Base-by-base conservation (phyloP, 1,284 basidiomycete species). In the Ceratobasidium sp. region DNA sequence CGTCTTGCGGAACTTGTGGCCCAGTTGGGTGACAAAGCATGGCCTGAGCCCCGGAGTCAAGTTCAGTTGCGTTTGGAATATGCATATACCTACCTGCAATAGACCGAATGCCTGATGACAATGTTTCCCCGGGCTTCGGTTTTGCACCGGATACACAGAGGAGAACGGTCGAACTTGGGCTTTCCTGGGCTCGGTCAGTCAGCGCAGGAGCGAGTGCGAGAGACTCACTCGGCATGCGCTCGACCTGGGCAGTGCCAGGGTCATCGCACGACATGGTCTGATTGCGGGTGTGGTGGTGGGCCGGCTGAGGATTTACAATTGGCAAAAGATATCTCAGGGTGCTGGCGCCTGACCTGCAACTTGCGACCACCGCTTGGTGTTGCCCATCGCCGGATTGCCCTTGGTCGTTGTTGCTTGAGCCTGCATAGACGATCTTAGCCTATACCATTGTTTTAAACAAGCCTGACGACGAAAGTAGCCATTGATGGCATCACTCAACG, bases 101-200 rank as follows among this genome's bases (percentile, higher is more conserved):
- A 93, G 18, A 92, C 89, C 28, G 89, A 87, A 78, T 93, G 90
- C 52, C 91, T 85, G 72, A 93, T 87, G 50, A 92, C 87, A 45
- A 93, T 81, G 67, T 88, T 90, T 39, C 90, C 92, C 18, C 74
- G 75, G 26, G 83, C n/a, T 39, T 67, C 84, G 30, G 80, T 81
- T 78, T 91, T 92, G 80, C 92, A 93, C 76, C 88, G 89, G 21
- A 92, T 84, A 76, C 92, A 93, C 21, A 79, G 78, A 74, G 83
- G 88, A 2, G 86, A 84, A 79, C 85, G 88, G 78, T 90, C 89
- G 76, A 87, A 89, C 77, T 85, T 91, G 70, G 81, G 80, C 39
- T 87, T 86, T 59, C 85, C 90, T 92, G 72, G 12, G 65, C 26
- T 57, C 64, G 50, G 46, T 32, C 46, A 43, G 71, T 23, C 3